Evolutionary conservation across 345 rosid species (phyloP).

Genomic region (Adansonia digitata): DNA sequence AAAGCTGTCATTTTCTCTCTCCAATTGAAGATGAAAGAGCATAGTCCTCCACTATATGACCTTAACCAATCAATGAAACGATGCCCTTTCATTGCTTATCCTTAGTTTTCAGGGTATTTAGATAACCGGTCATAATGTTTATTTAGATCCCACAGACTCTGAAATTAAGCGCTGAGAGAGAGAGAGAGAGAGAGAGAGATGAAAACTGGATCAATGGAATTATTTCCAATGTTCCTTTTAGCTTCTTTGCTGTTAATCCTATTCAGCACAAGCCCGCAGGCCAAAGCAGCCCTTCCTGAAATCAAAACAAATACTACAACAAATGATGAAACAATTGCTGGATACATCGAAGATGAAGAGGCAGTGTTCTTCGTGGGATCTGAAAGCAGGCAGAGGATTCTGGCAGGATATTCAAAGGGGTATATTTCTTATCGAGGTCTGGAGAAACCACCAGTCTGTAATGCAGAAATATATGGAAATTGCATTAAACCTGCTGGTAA

Average conservation of each 20-base stretch:
- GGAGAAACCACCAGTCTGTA: conserved; percentile 1
- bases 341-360: conserved; percentile 8
- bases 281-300: background rate
- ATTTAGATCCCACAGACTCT: background rate
- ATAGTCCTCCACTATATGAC: background rate
- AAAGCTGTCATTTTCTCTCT: background rate
- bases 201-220: background rate
- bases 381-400: background rate
- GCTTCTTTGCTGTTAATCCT: background rate
- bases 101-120: background rate
- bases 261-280: background rate
- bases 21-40: background rate
- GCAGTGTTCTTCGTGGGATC: background rate
- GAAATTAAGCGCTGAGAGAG: background rate
- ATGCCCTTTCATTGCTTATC: conserved; percentile 2
- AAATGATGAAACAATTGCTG: background rate
- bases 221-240: background rate
- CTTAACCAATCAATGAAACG: background rate
- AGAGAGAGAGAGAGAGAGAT: background rate
- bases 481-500: background rate
- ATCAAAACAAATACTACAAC: background rate
- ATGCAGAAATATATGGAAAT: background rate
- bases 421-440: background rate
- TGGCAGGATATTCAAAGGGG: background rate
- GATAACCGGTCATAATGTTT: background rate